Percentiles rank a stretch among this genome's conserved stretches.
phyloP scores from a whole-genome alignment of 2,329 filamentous ascomycete species.

The Tolypocladium ophioglossoides region DNA sequence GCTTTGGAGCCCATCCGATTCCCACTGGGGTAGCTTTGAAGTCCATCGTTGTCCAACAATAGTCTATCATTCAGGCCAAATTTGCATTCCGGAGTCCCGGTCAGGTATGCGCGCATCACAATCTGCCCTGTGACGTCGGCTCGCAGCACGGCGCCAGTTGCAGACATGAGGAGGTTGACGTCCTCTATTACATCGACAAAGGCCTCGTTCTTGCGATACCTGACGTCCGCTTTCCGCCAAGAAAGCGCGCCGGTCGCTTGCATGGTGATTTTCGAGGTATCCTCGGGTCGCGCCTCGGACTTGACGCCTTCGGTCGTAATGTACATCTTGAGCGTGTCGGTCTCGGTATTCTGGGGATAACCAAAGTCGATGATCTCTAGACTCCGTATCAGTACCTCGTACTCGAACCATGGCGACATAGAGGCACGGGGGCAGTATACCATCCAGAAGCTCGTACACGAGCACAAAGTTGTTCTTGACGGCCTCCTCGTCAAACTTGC shows the following conservation, averaged over 20 bases:
- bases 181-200: constrained; percentile 99
- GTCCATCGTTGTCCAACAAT: constrained; percentile 68
- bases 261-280: constrained; percentile 98
- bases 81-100: constrained; percentile 95
- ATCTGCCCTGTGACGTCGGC: constrained; percentile 97
- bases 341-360: constrained; percentile 98
- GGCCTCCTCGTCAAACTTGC: constrained; percentile 97
- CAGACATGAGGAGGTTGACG: constrained; percentile 98
- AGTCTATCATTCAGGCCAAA: constrained; percentile 95
- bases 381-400: background rate
- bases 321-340: constrained; percentile 99
- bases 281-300: constrained; percentile 73
- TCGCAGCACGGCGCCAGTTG: constrained; percentile 84
- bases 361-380: constrained; percentile 97
- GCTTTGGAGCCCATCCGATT: constrained; percentile 76
- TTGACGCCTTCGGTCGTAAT: constrained; percentile 99
- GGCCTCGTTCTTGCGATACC: constrained; percentile 98
- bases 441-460: constrained; percentile 93
- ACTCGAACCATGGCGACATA: too few relatives aligned
- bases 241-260: constrained; percentile 95
- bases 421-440: constrained; percentile 32
- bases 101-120: constrained; percentile 95
- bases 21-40: constrained; percentile 57
- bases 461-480: constrained; percentile 99
- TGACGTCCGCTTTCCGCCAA: constrained; percentile 94